Evolutionary conservation across 2,329 filamentous ascomycete species (phyloP).

Genomic region (Cordyceps tenuipes): DNA sequence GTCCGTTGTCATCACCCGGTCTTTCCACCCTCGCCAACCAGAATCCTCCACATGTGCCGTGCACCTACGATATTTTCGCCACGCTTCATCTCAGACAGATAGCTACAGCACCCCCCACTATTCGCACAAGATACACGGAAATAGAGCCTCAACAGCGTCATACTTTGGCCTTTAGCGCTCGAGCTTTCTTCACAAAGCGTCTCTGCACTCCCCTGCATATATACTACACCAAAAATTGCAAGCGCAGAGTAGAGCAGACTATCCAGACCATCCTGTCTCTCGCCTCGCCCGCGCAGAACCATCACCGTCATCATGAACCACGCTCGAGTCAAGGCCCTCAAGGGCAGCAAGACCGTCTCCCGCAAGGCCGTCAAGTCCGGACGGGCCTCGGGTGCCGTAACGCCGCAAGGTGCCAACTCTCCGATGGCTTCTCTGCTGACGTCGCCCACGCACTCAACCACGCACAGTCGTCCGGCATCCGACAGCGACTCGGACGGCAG

Average conservation of each 20-base stretch:
- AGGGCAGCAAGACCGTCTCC: conserved; percentile 64
- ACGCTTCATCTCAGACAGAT: neutral
- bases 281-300: neutral
- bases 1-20: neutral
- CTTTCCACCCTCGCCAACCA: neutral
- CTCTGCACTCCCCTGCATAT: neutral
- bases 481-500: conserved; percentile 45
- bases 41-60: conserved; percentile 5
- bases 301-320: conserved; percentile 44
- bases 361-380: conserved; percentile 55
- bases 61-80: conserved; percentile 8
- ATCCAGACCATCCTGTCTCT: conserved; percentile 11
- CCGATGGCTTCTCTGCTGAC: conserved; percentile 48
- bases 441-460: conserved; percentile 51
- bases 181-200: neutral
- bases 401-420: conserved; percentile 43
- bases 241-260: conserved; percentile 15
- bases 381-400: conserved; percentile 49
- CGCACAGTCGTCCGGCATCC: conserved; percentile 53
- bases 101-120: neutral
- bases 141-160: conserved; percentile 1
- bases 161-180: neutral
- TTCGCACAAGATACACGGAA: neutral
- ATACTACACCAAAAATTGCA: neutral
- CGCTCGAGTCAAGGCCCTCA: conserved; percentile 58